Evolutionary conservation across 352 stramenopile species (phyloP).

Genomic region (Globisporangium mamillatum): DNA sequence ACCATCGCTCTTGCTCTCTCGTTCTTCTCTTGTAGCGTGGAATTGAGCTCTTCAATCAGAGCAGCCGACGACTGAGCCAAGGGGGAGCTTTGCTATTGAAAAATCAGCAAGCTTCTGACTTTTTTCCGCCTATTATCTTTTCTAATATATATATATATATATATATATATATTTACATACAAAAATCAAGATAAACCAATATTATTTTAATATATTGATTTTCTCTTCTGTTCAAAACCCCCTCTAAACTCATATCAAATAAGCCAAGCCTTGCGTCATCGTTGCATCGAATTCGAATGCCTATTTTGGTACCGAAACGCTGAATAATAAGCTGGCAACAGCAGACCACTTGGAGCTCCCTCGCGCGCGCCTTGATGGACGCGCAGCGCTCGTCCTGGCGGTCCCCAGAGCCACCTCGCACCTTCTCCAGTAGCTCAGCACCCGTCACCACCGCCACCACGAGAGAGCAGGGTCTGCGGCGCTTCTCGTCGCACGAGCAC

Average conservation of each 20-base stretch:
- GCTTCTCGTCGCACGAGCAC: constrained; percentile 16
- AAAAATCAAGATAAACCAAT: no score
- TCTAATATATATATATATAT: no score
- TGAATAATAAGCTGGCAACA: no score
- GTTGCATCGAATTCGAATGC: constrained; percentile 9
- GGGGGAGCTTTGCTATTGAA: not conserved
- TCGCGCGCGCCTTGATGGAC: constrained; percentile 1
- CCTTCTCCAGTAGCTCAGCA: not conserved
- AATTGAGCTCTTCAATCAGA: constrained; percentile 9
- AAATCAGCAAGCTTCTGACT: constrained; percentile 1
- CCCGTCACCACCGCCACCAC: not conserved
- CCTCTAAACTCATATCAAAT: no score
- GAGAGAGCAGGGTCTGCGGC: constrained; percentile 10
- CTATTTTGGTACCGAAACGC: no score
- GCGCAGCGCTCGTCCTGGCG: constrained; percentile 2
- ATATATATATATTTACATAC: no score
- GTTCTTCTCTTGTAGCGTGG: not conserved
- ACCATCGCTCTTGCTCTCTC: not conserved
- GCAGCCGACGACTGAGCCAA: not conserved
- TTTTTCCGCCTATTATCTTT: not conserved
- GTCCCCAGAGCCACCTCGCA: not conserved
- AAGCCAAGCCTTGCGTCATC: no score
- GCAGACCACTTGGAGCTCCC: no score
- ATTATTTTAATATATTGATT: no score
- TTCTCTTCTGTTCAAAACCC: no score